Percentiles rank a stretch among this genome's conserved stretches.
Conservation (phyloP, 768 basidiomycete species). For the Tulasnella sp. region DNA sequence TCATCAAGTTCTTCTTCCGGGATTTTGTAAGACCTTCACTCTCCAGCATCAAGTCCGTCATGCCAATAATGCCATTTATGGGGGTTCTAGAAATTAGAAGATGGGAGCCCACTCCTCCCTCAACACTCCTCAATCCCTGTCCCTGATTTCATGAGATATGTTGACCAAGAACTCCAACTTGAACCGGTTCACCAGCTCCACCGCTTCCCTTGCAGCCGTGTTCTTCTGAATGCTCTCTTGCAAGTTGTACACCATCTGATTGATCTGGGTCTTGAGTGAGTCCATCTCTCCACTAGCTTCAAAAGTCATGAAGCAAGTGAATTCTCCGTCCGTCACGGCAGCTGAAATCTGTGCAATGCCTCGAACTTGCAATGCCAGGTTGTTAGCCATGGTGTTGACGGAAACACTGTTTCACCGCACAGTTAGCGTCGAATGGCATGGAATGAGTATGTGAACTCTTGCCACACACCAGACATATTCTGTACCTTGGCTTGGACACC, state of each 20-base stretch:
- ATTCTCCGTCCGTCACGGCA: conserved; percentile 96
- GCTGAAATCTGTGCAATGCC: conserved; percentile 98
- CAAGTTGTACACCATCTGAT: conserved; percentile 98
- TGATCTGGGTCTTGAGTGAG: conserved; percentile 96
- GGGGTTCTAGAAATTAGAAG: conserved; percentile 67
- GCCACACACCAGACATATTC: conserved; percentile 96
- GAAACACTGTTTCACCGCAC: conserved; percentile 58
- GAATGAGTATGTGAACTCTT: conserved; percentile 84
- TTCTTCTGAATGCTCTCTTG: conserved; percentile 98
- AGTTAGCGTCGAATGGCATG: background rate
- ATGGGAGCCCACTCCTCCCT: background rate
- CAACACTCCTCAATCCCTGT: conserved; percentile 26
- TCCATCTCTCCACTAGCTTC: conserved; percentile 99
- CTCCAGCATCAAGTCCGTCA: conserved; percentile 96
- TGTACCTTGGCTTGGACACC: conserved; percentile 97
- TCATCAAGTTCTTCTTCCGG: conserved; percentile 88
- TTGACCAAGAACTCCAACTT: conserved; percentile 99
- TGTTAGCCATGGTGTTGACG: conserved; percentile 96
- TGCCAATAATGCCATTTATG: conserved; percentile 99
- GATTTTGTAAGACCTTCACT: conserved; percentile 81
- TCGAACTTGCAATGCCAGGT: conserved; percentile 95
- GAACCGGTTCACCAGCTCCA: conserved; percentile 92
- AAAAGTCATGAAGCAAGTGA: conserved; percentile 97
- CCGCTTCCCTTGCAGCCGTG: conserved; percentile 92
- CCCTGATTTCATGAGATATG: conserved; percentile 96